A percentile compares a stretch with the other conserved stretches of the same genome.
These are phyloP conservation scores for Myriosclerotinia duriaeana DNA, from an alignment of 2,329 filamentous ascomycete genomes.

Conservation along the genomic window DNA sequence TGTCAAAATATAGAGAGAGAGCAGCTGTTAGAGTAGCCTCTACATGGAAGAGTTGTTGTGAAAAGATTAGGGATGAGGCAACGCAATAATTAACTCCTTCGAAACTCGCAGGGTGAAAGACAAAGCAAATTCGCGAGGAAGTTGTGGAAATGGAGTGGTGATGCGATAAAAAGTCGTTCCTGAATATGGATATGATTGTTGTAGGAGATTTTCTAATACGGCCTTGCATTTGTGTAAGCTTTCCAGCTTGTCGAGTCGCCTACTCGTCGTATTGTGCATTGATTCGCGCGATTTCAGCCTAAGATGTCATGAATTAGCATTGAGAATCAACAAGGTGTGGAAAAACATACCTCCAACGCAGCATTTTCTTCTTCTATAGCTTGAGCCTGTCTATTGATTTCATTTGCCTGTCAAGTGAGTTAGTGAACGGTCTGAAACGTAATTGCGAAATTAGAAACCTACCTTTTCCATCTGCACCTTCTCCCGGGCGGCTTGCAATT, in stretches of 20 bases:
- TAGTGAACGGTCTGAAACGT: background rate
- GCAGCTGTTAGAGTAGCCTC: background rate
- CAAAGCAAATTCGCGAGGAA: background rate
- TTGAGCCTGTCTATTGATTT: conserved; percentile 17
- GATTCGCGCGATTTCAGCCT: conserved; percentile 11
- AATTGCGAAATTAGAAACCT: background rate
- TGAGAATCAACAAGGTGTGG: background rate
- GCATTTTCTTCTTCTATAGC: conserved; percentile 25
- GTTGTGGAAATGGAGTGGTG: background rate
- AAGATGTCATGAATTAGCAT: background rate
- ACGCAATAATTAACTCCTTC: background rate
- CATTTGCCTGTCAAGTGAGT: conserved; percentile 14
- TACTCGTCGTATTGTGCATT: background rate
- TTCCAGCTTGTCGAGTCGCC: background rate
- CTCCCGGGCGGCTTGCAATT: conserved; percentile 1
- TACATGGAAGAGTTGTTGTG: background rate
- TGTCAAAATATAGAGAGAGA: background rate
- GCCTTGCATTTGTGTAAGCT: background rate
- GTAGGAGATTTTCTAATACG: background rate
- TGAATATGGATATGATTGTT: background rate
- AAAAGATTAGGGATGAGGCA: background rate
- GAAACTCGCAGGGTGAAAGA: background rate
- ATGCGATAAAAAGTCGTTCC: background rate
- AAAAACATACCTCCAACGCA: conserved; percentile 24
- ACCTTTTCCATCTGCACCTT: conserved; percentile 11